phyloP scores from a whole-genome alignment of 768 basidiomycete species.

The Tylopilus balloui region DNA sequence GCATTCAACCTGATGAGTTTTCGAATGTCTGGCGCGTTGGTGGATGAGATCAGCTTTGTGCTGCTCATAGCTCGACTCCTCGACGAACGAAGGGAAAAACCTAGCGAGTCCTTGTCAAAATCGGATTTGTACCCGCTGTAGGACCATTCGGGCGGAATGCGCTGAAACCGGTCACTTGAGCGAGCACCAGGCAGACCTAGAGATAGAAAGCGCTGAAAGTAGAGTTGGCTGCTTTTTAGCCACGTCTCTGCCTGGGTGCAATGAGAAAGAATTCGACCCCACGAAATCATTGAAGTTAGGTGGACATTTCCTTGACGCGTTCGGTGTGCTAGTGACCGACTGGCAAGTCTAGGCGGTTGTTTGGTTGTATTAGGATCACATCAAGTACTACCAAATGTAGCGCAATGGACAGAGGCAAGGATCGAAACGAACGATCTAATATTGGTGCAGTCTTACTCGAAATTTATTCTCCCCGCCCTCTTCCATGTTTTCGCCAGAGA shows the following conservation, averaged over 20 bases:
- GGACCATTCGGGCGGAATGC: conserved; percentile 1
- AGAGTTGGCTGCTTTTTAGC: conserved; percentile 17
- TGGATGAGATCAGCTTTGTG: conserved; percentile 1
- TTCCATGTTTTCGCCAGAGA: too few relatives aligned
- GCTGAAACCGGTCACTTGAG: background rate
- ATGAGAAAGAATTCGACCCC: conserved; percentile 16
- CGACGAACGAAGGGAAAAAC: background rate
- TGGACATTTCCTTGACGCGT: background rate
- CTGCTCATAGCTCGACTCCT: background rate
- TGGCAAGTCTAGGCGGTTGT: background rate
- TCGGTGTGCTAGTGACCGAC: background rate
- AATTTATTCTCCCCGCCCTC: too few relatives aligned
- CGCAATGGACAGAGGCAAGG: too few relatives aligned
- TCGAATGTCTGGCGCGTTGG: conserved; percentile 9
- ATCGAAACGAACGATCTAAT: too few relatives aligned
- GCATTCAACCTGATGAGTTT: conserved; percentile 36
- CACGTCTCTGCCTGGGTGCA: conserved; percentile 13
- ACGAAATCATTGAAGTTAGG: conserved; percentile 20
- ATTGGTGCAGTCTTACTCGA: too few relatives aligned
- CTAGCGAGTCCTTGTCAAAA: background rate
- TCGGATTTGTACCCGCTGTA: background rate
- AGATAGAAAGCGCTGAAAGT: conserved; percentile 19
- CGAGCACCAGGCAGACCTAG: background rate
- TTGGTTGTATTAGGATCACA: conserved; percentile 8
- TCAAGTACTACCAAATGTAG: too few relatives aligned